phyloP scores from a whole-genome alignment of 1,139 yeast genomes.

The Debaryomyces fabryi region DNA sequence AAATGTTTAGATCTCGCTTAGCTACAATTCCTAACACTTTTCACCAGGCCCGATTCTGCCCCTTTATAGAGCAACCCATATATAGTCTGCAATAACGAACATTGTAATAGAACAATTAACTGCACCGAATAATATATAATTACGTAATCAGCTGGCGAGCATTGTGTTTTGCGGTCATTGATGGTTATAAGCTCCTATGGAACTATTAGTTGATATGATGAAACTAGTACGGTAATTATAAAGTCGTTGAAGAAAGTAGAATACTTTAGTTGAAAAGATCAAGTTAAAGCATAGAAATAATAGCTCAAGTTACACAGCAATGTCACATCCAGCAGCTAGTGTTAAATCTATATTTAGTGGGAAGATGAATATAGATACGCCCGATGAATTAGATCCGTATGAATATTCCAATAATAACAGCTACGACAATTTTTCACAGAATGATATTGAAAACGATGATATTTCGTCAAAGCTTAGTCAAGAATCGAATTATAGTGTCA shows the following conservation, averaged over 20 bases:
- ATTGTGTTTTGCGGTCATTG: constrained; percentile 4
- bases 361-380: constrained; percentile 31
- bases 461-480: constrained; percentile 13
- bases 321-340: constrained; percentile 51
- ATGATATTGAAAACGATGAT: constrained; percentile 12
- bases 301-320: constrained; percentile 12
- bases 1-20: background rate
- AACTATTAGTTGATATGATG: background rate
- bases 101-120: background rate
- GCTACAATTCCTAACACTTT: background rate
- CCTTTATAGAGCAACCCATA: background rate
- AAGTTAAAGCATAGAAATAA: background rate
- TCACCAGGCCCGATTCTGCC: background rate
- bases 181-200: constrained; percentile 6
- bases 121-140: constrained; percentile 2
- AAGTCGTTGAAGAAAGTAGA: background rate
- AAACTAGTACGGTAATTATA: background rate
- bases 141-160: background rate
- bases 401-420: constrained; percentile 15
- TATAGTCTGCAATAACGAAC: background rate
- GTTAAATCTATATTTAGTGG: constrained; percentile 45
- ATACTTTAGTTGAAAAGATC: background rate
- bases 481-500: constrained; percentile 25
- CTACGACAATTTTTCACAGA: constrained; percentile 5
- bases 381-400: constrained; percentile 26